These are phyloP conservation scores for Cryptococcus depauperatus DNA, from an alignment of 1,284 basidiomycete genomes.

Conservation along the genomic window DNA sequence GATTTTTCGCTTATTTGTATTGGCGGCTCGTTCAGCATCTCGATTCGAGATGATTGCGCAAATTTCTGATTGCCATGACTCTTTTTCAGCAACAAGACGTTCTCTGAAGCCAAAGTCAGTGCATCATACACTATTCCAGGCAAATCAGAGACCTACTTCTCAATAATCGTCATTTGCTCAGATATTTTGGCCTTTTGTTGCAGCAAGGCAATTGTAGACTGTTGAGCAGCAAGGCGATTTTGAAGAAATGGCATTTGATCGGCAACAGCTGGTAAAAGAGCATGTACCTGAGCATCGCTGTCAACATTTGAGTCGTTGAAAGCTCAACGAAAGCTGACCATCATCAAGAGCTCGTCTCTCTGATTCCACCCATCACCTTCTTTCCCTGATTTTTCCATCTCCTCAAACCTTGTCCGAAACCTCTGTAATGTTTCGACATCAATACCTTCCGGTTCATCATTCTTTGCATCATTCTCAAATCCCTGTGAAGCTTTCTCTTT, in stretches of 20 bases:
- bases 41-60: slow-evolving; percentile 26
- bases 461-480: slow-evolving; percentile 4
- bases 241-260: slow-evolving; percentile 28
- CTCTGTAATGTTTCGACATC: slow-evolving; percentile 13
- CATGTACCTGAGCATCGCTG: slow-evolving; percentile 19
- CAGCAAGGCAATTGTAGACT: slow-evolving; percentile 34
- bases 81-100: slow-evolving; percentile 30
- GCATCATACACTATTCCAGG: neutral
- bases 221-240: slow-evolving; percentile 31
- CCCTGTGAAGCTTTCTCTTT: slow-evolving; percentile 7
- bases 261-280: slow-evolving; percentile 21
- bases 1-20: slow-evolving; percentile 24
- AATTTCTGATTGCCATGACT: slow-evolving; percentile 34
- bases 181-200: slow-evolving; percentile 33
- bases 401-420: slow-evolving; percentile 12
- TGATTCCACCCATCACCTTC: slow-evolving; percentile 6
- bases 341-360: slow-evolving; percentile 19
- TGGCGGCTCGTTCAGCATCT: slow-evolving; percentile 30
- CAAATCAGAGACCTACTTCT: slow-evolving; percentile 24
- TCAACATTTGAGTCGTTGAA: neutral
- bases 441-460: slow-evolving; percentile 6
- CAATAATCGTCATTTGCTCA: slow-evolving; percentile 22
- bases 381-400: slow-evolving; percentile 1
- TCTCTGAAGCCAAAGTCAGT: slow-evolving; percentile 17
- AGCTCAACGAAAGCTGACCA: slow-evolving; percentile 18